These are phyloP conservation scores for Pythium dissimile DNA, from an alignment of 352 stramenopile genomes.

Conservation along the genomic window DNA sequence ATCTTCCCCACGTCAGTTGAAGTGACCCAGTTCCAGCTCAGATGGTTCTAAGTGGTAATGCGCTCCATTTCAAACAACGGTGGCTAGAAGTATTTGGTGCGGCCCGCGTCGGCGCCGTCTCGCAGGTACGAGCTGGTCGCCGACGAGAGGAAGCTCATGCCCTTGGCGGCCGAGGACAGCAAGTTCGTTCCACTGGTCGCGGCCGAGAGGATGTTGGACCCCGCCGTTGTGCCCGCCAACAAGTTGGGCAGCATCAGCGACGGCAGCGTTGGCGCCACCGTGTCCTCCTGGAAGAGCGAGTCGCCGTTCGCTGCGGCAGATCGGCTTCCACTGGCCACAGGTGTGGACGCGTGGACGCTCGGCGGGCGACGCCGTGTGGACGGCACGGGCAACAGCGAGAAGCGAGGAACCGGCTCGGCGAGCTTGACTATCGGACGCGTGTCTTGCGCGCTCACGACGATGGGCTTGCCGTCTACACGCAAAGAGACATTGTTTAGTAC, in stretches of 20 bases:
- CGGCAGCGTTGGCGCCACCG: conserved; percentile 15
- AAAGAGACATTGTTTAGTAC: background rate
- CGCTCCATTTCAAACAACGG: background rate
- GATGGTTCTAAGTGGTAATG: no score
- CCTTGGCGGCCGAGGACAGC: conserved; percentile 70
- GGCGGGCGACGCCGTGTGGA: conserved; percentile 51
- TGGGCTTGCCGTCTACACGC: conserved; percentile 65
- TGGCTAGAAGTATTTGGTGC: conserved; percentile 65
- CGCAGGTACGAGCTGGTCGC: conserved; percentile 66
- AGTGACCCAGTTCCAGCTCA: no score
- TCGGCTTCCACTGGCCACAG: conserved; percentile 1
- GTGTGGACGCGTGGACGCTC: conserved; percentile 15
- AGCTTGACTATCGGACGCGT: conserved; percentile 65
- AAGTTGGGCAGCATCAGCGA: conserved; percentile 51
- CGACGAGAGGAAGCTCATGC: conserved; percentile 79
- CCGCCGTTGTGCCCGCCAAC: conserved; percentile 20
- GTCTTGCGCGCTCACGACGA: conserved; percentile 64
- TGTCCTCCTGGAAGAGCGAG: conserved; percentile 24
- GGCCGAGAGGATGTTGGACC: conserved; percentile 57
- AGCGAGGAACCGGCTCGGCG: conserved; percentile 70
- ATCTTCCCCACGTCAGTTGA: conserved; percentile 17
- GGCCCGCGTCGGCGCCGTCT: conserved; percentile 27
- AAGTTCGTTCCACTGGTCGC: conserved; percentile 62
- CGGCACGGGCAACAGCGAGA: conserved; percentile 75
- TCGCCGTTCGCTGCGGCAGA: conserved; percentile 4